Evolutionary conservation across 2,329 filamentous ascomycete genomes (phyloP).

Genomic region (Endoconidiophora laricicola): DNA sequence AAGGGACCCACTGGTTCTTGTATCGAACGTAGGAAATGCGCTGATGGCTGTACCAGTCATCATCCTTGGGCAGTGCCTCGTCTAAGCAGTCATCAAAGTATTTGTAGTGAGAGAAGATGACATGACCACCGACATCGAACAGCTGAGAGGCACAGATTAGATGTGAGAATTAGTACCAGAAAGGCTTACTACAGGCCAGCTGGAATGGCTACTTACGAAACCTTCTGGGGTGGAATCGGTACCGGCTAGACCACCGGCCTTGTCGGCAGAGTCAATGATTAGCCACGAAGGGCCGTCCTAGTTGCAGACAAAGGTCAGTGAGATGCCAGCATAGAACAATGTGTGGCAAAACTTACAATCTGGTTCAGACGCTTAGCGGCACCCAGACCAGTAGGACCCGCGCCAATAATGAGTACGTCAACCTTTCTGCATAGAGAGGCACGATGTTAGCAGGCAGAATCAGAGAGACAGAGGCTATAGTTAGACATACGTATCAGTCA

Average conservation of each 20-base stretch:
- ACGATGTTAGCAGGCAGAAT: background rate
- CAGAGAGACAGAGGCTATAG: background rate
- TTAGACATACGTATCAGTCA: constrained; percentile 18
- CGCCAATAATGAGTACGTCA: constrained; percentile 89
- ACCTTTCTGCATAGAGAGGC: constrained; percentile 1
- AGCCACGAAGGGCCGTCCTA: constrained; percentile 89
- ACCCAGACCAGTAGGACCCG: constrained; percentile 91
- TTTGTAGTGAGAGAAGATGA: constrained; percentile 99
- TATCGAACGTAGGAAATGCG: constrained; percentile 98
- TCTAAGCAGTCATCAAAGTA: constrained; percentile 99
- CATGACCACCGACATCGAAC: constrained; percentile 95
- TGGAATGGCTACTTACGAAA: constrained; percentile 55
- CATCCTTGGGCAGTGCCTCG: constrained; percentile 83
- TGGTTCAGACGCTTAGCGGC: constrained; percentile 96
- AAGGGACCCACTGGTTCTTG: constrained; percentile 92
- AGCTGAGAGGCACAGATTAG: constrained; percentile 37
- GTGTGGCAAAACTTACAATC: constrained; percentile 47
- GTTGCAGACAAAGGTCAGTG: constrained; percentile 15
- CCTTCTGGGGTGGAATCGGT: constrained; percentile 92
- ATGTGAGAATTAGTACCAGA: background rate
- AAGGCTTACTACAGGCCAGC: constrained; percentile 1
- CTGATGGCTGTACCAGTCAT: constrained; percentile 96
- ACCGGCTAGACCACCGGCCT: constrained; percentile 84
- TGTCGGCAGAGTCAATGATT: constrained; percentile 84
- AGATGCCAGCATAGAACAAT: constrained; percentile 14